Evolutionary conservation across 208 protist species (phyloP), one percentile per base, ranked within the genome.

Genomic region (Wallacemonas rigidus): DNA sequence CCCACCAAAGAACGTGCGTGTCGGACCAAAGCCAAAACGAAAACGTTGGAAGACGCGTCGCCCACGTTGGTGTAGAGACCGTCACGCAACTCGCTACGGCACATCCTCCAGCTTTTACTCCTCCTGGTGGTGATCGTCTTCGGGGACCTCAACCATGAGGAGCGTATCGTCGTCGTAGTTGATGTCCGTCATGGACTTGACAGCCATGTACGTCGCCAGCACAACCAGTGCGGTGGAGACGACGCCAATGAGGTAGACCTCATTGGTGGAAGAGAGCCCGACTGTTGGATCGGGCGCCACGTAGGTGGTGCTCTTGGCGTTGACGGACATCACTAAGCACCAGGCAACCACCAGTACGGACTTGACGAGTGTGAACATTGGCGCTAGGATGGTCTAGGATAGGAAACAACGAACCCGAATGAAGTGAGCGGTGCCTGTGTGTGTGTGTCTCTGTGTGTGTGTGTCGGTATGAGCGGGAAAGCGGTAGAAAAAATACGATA

Each of bases 141-240:
- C 87, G 1, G 87, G 80, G 15, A 96, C 87, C 76, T 96, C 91
- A 7, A 96, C 91, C 91, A 96, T 94, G 17, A 96, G 86, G 47
- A 96, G 81, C 2, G 89, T 83, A 75, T 96, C 91, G 62, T 92
- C 82, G 63, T 88, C 85, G 82, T 94, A 96, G 78, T 94, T 76
- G 40, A 96, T 90, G 17, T 82, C 76, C 75, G 86, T 79, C 69
- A 96, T 75, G 3, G 91, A 80, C 41, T 71, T 70, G 2, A 94
- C 85, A 1, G 80, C 91, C 71, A 96, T 82, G 9, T 86, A 64
- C 9, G 74, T 71, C 0, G 89, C 87, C 36, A 93, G 36, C 9
- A 79, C 64, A 1, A 96, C 77, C 9, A 94, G 38, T 0, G 68
- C n/a, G 53, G 88, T 86, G 63, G 83, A 89, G 9, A 87, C 56